phyloP scores from a whole-genome alignment of 1,139 yeast genomes.

The Suhomyces panamericanus region DNA sequence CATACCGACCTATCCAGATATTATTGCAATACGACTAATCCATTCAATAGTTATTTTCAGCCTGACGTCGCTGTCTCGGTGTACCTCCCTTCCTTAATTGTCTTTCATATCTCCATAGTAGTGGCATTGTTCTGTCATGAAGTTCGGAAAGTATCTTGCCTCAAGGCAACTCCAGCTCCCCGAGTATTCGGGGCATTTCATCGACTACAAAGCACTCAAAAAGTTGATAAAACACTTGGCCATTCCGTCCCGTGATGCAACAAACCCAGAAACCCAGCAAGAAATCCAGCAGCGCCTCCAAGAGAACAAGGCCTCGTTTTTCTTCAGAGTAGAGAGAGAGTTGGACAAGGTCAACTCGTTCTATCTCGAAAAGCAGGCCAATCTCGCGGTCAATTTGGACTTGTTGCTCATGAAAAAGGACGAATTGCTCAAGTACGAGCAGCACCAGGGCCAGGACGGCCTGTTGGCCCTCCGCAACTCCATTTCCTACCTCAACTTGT shows the following conservation, averaged over 20 bases:
- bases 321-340: slow-evolving; percentile 90
- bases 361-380: slow-evolving; percentile 88
- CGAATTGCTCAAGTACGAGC: slow-evolving; percentile 40
- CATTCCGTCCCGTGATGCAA: slow-evolving; percentile 31
- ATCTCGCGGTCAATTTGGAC: slow-evolving; percentile 74
- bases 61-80: too few relatives aligned
- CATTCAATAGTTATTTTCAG: too few relatives aligned
- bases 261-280: slow-evolving; percentile 24
- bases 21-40: neutral
- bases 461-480: slow-evolving; percentile 39
- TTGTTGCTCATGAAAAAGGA: slow-evolving; percentile 71
- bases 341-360: slow-evolving; percentile 90
- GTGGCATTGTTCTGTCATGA: slow-evolving; percentile 43
- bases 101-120: neutral
- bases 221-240: slow-evolving; percentile 73
- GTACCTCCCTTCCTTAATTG: neutral
- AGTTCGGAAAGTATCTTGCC: slow-evolving; percentile 93
- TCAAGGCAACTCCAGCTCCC: slow-evolving; percentile 93
- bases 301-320: slow-evolving; percentile 90
- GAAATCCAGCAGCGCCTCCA: slow-evolving; percentile 64
- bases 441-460: slow-evolving; percentile 21
- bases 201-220: slow-evolving; percentile 90
- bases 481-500: slow-evolving; percentile 52
- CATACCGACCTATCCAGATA: neutral
- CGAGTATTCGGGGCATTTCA: slow-evolving; percentile 89